Evolutionary conservation across 768 basidiomycete species (phyloP), one percentile per base, ranked within the genome.

Genomic region (Mycena galopus): DNA sequence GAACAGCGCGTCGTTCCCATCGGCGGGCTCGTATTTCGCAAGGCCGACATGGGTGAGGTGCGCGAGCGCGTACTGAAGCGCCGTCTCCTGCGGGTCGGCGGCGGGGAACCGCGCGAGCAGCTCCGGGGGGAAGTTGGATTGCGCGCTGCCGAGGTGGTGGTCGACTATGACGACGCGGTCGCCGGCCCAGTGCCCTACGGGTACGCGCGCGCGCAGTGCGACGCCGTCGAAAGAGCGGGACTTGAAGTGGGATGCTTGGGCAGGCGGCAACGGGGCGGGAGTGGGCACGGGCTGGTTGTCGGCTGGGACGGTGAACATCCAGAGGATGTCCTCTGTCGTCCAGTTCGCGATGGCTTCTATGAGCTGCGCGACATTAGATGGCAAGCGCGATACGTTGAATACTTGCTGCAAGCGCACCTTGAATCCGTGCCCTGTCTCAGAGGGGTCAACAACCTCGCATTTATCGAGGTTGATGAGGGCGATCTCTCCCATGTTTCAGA

Each of bases 181-280:
- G 8, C 70, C 70, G 8, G 70, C 70, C 70, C 65, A 71, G 70
- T 71, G 65, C 29, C 70, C 70, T 11, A 71, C 39, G 1, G 67
- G 47, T 47, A 68, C 58, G 50, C 58, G 67, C 10, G 44, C 19
- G 29, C 1, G 3, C 4, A 19, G 8, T 2, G n/a, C 35, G 21
- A 16, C 21, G 56, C 21, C n/a, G n/a, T n/a, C n/a, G n/a, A n/a
- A n/a, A 12, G 7, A 11, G 32, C 27, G 19, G 1, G 21, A 5
- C 9, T 7, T 2, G 4, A 17, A 21, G 16, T 4, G 17, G 3
- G 1, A 4, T 4, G 4, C 4, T 5, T n/a, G 12, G 21, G 3
- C 1, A 23, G 21, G 33, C 0, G 23, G 35, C 2, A 29, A 2
- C 30, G 39, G n/a, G 29, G 65, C n/a, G 2, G 55, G 56, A 0